These are phyloP conservation scores for Spiraea crenata DNA, from an alignment of 331 rosid species.

Conservation along the genomic window DNA sequence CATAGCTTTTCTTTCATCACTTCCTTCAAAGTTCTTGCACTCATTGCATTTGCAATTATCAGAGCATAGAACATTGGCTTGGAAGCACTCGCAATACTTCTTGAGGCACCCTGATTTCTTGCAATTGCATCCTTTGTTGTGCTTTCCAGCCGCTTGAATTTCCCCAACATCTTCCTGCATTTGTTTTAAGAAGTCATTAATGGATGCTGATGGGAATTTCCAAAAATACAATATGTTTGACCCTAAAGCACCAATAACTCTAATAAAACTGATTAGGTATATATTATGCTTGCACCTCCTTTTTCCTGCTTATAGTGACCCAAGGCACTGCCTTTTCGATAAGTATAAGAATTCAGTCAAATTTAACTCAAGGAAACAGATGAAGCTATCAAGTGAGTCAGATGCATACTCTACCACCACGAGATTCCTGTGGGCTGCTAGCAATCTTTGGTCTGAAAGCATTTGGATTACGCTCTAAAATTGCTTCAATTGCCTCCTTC, in stretches of 20 bases:
- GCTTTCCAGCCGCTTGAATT: conserved; percentile 64
- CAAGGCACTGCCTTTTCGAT: background rate
- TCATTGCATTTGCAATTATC: conserved; percentile 43
- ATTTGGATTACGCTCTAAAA: conserved; percentile 74
- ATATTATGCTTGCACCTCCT: conserved; percentile 14
- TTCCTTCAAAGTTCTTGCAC: conserved; percentile 48
- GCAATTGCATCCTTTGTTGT: conserved; percentile 88
- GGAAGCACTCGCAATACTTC: conserved; percentile 87
- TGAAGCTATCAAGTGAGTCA: conserved; percentile 15
- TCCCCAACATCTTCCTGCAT: conserved; percentile 57
- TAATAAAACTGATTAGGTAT: background rate
- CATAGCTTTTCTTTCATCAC: conserved; percentile 44
- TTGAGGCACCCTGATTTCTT: conserved; percentile 87
- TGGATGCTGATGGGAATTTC: conserved; percentile 24
- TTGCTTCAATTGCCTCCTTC: conserved; percentile 57
- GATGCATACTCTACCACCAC: conserved; percentile 44
- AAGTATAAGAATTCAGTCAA: background rate
- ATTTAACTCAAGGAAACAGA: background rate
- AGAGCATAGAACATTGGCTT: conserved; percentile 57
- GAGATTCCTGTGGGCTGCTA: conserved; percentile 60
- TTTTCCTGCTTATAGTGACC: background rate
- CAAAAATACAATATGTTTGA: conserved; percentile 21
- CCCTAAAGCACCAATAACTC: conserved; percentile 9
- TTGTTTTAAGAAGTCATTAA: conserved; percentile 29
- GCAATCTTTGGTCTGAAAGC: conserved; percentile 82